phyloP scores from a whole-genome alignment of 306 rosid species.

The Lathyrus sativus region DNA sequence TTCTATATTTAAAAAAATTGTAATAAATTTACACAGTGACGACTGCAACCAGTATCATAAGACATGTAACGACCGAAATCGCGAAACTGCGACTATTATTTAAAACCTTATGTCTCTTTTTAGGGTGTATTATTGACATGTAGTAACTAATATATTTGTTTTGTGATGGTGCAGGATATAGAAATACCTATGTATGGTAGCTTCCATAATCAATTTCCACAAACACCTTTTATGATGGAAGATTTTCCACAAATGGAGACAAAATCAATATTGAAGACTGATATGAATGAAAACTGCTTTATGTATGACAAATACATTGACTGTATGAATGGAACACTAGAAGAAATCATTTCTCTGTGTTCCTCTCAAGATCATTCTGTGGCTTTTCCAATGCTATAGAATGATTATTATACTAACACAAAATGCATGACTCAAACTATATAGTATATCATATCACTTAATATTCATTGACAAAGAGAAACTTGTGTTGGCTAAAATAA shows the following conservation, averaged over 20 bases:
- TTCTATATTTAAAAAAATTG: too few species aligned
- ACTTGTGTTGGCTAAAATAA: slow-evolving; percentile 58
- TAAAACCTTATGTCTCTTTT: too few species aligned
- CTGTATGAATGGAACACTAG: slow-evolving; percentile 70
- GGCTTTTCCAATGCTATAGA: slow-evolving; percentile 59
- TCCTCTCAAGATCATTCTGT: slow-evolving; percentile 59
- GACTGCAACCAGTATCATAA: too few species aligned
- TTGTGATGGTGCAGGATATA: slow-evolving; percentile 53
- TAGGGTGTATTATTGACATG: neutral
- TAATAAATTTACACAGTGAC: too few species aligned
- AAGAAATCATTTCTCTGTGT: slow-evolving; percentile 80
- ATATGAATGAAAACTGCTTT: slow-evolving; percentile 58
- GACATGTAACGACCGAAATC: too few species aligned
- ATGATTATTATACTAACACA: slow-evolving; percentile 38
- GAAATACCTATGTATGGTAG: slow-evolving; percentile 45
- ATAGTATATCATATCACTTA: slow-evolving; percentile 26
- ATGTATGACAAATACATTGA: slow-evolving; percentile 57
- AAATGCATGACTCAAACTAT: slow-evolving; percentile 28
- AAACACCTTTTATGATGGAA: slow-evolving; percentile 74
- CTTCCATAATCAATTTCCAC: slow-evolving; percentile 57
- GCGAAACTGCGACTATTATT: too few species aligned
- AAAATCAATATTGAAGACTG: slow-evolving; percentile 51
- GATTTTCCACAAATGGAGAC: slow-evolving; percentile 76
- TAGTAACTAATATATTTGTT: neutral
- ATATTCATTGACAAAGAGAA: slow-evolving; percentile 57